A percentile compares a stretch with the other conserved stretches of the same genome.
Evolutionary conservation across 1,284 basidiomycete species (phyloP).

Genomic region (Puccinia triticina): DNA sequence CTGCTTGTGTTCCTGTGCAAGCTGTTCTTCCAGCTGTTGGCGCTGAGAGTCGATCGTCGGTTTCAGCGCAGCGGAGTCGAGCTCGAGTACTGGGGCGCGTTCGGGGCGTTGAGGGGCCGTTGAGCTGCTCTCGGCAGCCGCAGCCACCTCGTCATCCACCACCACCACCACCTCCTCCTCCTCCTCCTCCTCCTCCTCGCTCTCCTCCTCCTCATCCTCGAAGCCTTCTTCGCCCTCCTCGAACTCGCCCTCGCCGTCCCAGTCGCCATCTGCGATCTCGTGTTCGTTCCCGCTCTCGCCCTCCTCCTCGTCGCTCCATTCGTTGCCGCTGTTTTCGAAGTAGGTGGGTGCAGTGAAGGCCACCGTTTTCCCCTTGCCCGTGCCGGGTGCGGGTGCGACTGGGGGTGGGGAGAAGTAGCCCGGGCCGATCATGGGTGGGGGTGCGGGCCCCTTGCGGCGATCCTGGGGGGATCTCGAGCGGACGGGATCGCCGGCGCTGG

Average conservation of each 20-base stretch:
- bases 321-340: conserved; percentile 64
- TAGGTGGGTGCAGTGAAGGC: conserved; percentile 64
- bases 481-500: conserved; percentile 52
- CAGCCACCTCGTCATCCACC: no score
- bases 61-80: conserved; percentile 64
- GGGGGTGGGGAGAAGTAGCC: conserved; percentile 56
- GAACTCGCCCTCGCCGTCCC: conserved; percentile 66
- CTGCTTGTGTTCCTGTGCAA: conserved; percentile 54
- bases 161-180: no score
- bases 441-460: conserved; percentile 54
- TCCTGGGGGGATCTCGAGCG: conserved; percentile 51
- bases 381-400: conserved; percentile 53
- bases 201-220: conserved; percentile 54
- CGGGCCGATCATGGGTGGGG: conserved; percentile 55
- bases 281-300: conserved; percentile 56
- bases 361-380: conserved; percentile 58
- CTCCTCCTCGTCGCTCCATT: conserved; percentile 69
- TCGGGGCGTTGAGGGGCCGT: conserved; percentile 59
- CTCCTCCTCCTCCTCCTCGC: conserved; percentile 53
- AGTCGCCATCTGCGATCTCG: conserved; percentile 64
- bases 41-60: conserved; percentile 55
- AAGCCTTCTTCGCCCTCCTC: conserved; percentile 54
- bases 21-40: conserved; percentile 54
- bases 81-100: conserved; percentile 64
- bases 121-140: no score